phyloP scores from a whole-genome alignment of 805 yeast genomes.

The Yarrowia osloensis region DNA sequence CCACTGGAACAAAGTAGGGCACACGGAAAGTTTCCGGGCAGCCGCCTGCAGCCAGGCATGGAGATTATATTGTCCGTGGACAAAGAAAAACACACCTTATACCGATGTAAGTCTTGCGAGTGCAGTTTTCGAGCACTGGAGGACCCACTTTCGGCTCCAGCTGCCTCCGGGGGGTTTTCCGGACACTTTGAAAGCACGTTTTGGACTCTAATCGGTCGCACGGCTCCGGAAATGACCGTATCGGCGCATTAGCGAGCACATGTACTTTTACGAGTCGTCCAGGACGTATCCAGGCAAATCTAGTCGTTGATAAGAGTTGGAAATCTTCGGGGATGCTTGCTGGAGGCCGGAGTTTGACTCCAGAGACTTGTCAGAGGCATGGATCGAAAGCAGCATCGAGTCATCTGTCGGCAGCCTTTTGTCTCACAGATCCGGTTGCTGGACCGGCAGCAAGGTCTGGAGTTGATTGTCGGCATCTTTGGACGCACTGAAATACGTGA shows the following conservation, averaged over 20 bases:
- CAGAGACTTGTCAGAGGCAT: too few relatives aligned
- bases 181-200: background rate
- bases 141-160: background rate
- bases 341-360: too few relatives aligned
- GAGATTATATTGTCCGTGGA: background rate
- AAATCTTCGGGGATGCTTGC: too few relatives aligned
- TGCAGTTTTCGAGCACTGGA: background rate
- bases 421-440: too few relatives aligned
- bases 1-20: background rate
- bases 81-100: background rate
- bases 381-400: too few relatives aligned
- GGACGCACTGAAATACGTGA: too few relatives aligned
- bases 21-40: background rate
- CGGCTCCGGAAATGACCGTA: background rate
- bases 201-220: background rate
- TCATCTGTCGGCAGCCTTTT: too few relatives aligned
- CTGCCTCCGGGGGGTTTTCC: background rate
- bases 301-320: too few relatives aligned
- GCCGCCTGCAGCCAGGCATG: background rate
- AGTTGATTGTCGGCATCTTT: too few relatives aligned
- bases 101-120: background rate
- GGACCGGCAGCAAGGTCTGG: too few relatives aligned
- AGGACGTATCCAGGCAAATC: too few relatives aligned
- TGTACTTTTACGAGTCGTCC: background rate
- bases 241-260: background rate